Evolutionary conservation across 2,329 filamentous ascomycete species (phyloP).

Genomic region (Colletotrichum orbiculare): DNA sequence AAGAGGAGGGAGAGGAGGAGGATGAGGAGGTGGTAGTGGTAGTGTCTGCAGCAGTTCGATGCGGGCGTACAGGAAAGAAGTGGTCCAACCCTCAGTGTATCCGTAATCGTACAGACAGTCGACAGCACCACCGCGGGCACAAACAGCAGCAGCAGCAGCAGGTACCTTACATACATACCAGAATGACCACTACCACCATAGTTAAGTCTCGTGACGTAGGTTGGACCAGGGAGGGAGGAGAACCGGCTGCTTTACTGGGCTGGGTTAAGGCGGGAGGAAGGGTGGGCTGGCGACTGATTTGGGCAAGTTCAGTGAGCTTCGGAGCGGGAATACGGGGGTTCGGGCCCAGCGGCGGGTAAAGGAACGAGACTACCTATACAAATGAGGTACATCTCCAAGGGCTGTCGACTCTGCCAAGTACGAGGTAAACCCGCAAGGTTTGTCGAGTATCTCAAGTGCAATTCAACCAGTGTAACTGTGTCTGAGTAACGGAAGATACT

Average conservation of each 20-base stretch:
- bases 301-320: slow-evolving; percentile 19
- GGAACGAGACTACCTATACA: no score
- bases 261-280: slow-evolving; percentile 6
- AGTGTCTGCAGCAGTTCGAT: no score
- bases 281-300: background rate
- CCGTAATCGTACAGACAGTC: no score
- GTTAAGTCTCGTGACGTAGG: slow-evolving; percentile 33
- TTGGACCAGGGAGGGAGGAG: slow-evolving; percentile 24
- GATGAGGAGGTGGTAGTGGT: background rate
- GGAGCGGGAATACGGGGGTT: slow-evolving; percentile 23
- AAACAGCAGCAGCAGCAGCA: no score
- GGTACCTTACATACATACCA: no score
- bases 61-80: background rate
- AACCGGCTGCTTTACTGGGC: slow-evolving; percentile 20
- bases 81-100: background rate
- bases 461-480: no score
- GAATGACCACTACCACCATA: background rate
- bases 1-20: background rate
- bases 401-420: no score
- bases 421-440: no score
- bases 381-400: background rate
- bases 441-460: no score
- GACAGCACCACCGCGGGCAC: no score
- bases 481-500: no score
- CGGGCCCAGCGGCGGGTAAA: slow-evolving; percentile 1